Evolutionary conservation across 225 moss, liverwort and hornwort genomes (phyloP).

Genomic region (Climacium dendroides): DNA sequence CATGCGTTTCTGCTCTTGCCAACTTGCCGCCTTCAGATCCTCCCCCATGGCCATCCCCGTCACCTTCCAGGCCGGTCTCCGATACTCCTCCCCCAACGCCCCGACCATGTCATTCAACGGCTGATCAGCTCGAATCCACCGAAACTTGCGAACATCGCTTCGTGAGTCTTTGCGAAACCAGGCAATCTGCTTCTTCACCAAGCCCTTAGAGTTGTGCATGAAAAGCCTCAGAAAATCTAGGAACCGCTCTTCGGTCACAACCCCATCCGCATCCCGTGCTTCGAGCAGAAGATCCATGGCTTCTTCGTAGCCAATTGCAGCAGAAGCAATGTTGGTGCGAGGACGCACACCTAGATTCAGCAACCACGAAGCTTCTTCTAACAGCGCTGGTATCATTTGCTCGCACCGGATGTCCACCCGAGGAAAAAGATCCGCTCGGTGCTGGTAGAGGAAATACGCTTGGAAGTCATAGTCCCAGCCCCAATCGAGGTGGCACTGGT

Average conservation of each 20-base stretch:
- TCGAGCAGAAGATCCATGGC: constrained; percentile 11
- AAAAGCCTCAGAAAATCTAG: background rate
- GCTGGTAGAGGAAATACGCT: constrained; percentile 12
- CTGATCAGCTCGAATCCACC: constrained; percentile 12
- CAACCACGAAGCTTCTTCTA: constrained; percentile 11
- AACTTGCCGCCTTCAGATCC: background rate
- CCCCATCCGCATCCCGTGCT: background rate
- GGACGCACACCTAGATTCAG: background rate
- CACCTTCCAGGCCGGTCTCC: background rate
- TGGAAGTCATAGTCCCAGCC: constrained; percentile 16
- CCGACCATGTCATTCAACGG: constrained; percentile 3
- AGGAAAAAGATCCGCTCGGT: background rate
- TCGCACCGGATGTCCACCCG: background rate
- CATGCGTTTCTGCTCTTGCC: constrained; percentile 20
- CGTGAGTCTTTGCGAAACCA: constrained; percentile 6
- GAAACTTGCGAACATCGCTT: constrained; percentile 22
- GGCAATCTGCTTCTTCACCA: constrained; percentile 1
- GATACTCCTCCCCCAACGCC: background rate
- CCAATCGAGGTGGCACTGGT: background rate
- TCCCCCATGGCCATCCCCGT: background rate
- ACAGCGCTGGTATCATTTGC: background rate
- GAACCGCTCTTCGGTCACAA: background rate
- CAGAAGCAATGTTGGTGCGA: background rate
- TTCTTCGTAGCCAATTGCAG: constrained; percentile 36
- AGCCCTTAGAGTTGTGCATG: background rate